Evolutionary conservation across 805 yeast genomes (phyloP), one percentile per base, ranked within the genome.

Genomic region (Spencermartinsiella europaea): DNA sequence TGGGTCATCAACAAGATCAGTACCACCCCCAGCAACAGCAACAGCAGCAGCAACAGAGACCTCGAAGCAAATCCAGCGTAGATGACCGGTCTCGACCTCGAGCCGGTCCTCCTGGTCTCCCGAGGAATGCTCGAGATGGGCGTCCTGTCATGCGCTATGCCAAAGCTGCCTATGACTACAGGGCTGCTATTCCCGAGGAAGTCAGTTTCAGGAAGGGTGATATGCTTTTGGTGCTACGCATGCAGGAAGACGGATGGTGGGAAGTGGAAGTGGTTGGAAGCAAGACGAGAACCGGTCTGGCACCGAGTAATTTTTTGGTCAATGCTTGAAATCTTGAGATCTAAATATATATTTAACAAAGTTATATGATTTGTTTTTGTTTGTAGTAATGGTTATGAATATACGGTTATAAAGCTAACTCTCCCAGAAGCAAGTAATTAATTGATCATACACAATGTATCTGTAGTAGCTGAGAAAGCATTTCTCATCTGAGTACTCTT

Each of bases 221-320:
- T 51, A 57, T 73, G 2, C 59, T 81, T 40, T 64, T 77, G 46
- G 75, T 81, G 2, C 55, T 79, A 15, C 72, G 70, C 38, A 75
- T 69, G 71, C 85, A 80, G 59, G 81, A 80, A 19, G 87, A 81
- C 54, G 85, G 85, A 1, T 81, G 87, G 87, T 81, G 87, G 87
- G 80, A 77, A 55, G 80, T 79, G 27, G 87, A 81, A 54, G 77
- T 78, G 17, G 48, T 72, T 28, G 69, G 70, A 31, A 53, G 54
- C 27, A 64, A 65, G 15, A 49, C 49, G 14, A 51, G 54, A 22
- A 61, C 72, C 14, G 87, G 87, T 1, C 68, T 80, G 28, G 85
- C 83, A 2, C 86, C 87, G 34, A 76, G 83, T 55, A 81, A 81
- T 55, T 81, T 70, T 54, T 46, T 65, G 43, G 60, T 52, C 37